Evolutionary conservation across 129 eudicot species (phyloP).

Genomic region (Helianthus tuberosus): DNA sequence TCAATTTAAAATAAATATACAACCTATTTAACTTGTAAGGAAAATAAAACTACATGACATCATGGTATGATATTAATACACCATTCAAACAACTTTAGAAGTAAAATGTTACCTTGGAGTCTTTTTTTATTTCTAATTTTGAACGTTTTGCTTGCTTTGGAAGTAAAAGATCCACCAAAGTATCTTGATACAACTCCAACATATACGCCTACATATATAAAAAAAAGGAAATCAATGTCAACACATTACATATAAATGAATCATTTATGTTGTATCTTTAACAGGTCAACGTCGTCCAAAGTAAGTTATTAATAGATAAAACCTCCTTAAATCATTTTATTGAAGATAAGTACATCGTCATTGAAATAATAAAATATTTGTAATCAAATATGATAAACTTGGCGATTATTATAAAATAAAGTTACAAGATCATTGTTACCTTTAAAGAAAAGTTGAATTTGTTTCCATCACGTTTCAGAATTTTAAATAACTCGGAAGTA

Average conservation of each 20-base stretch:
- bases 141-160: slow-evolving; percentile 71
- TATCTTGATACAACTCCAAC: slow-evolving; percentile 96
- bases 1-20: neutral
- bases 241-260: neutral
- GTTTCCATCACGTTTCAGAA: slow-evolving; percentile 66
- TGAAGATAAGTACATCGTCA: no score
- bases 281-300: neutral
- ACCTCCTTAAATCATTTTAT: neutral
- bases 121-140: slow-evolving; percentile 87
- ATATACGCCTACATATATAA: slow-evolving; percentile 70
- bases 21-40: neutral
- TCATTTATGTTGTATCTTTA: neutral
- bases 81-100: neutral
- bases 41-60: neutral
- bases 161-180: slow-evolving; percentile 78
- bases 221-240: neutral
- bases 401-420: neutral
- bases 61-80: neutral
- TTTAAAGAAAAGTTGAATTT: slow-evolving; percentile 81
- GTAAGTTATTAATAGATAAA: neutral
- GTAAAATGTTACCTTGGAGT: slow-evolving; percentile 67
- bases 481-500: slow-evolving; percentile 80
- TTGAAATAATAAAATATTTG: no score
- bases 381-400: neutral
- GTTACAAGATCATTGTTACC: slow-evolving; percentile 46